These are phyloP conservation scores for Prorocentrum cordatum DNA, from an alignment of 169 alveolate species.

Conservation along the genomic window DNA sequence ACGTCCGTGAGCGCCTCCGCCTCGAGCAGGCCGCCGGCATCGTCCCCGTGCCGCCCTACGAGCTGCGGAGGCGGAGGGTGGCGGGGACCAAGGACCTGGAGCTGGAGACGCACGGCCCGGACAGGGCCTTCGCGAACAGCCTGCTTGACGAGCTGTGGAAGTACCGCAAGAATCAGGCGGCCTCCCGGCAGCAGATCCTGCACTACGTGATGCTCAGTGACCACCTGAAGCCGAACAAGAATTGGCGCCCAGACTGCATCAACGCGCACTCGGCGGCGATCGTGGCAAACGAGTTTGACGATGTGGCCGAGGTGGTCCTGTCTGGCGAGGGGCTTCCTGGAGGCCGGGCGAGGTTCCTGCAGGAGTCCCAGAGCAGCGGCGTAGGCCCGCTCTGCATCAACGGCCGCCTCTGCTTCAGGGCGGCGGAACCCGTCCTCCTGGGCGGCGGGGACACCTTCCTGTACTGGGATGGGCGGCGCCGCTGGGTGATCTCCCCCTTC, in stretches of 20 bases:
- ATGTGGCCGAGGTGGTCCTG: background rate
- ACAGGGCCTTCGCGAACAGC: background rate
- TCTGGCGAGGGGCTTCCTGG: too few relatives aligned
- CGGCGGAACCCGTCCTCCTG: background rate
- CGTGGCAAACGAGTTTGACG: background rate
- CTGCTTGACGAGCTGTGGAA: background rate
- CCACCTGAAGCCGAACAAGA: conserved; percentile 13
- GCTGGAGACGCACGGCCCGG: background rate
- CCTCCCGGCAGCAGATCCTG: background rate
- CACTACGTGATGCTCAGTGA: conserved; percentile 5
- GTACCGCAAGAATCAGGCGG: background rate
- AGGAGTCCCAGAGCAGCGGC: background rate
- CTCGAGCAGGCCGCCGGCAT: background rate
- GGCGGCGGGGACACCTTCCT: background rate
- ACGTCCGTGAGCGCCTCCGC: background rate
- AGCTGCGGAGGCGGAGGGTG: background rate
- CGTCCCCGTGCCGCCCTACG: background rate
- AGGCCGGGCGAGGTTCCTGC: too few relatives aligned
- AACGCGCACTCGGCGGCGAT: background rate
- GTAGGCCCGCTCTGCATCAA: background rate
- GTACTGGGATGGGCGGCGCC: conserved; percentile 5
- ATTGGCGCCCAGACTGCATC: background rate
- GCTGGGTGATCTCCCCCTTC: background rate
- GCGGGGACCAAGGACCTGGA: too few relatives aligned
- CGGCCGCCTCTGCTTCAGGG: background rate